Evolutionary conservation across 108 stramenopile genomes (phyloP), one percentile per base, ranked within the genome.

Genomic region (Skeletonema grethae): DNA sequence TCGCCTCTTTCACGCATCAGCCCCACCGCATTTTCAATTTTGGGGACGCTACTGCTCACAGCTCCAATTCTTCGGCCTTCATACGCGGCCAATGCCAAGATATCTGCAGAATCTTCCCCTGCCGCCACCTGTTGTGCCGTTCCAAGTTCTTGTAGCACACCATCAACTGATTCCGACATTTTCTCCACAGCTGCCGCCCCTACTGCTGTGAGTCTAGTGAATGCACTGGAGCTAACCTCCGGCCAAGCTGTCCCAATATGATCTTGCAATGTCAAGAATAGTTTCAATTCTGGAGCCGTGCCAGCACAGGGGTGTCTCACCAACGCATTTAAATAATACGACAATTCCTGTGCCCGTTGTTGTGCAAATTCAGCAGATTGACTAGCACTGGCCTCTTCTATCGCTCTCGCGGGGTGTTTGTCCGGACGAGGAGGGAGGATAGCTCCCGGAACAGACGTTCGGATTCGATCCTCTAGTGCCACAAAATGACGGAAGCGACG

Each of bases 211-310:
- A 90, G 63, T 30, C 91, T 72, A 8, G 95, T 95, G 6, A 95
- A 78, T 6, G 91, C 88, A 72, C 85, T 88, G 28, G 78, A 67
- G n/a, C 83, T 84, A 8, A 91, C 89, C 74, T 95, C 95, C 18
- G 95, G 89, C 95, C 95, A 95, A 6, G 90, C 91, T 63, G 91
- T 93, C 18, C 95, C 95, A 57, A 95, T 82, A 65, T 95, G 89
- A 79, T 95, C 95, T 75, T 91, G 89, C 35, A 95, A 66, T 13
- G 87, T 81, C 29, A 95, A 64, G 64, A 95, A 95, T 35, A 91
- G 67, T 16, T 77, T 80, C 31, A 95, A 73, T 20, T 78, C 78
- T 16, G 85, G 85, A 8, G 84, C 67, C 8, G 70, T 67, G 32
- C 82, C 82, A 3, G 83, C 87, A 22, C 83, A 64, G 11, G 95